Evolutionary conservation across 305 asterid species (phyloP), one percentile per base, ranked within the genome.

Genomic region (Euphrasia arctica): DNA sequence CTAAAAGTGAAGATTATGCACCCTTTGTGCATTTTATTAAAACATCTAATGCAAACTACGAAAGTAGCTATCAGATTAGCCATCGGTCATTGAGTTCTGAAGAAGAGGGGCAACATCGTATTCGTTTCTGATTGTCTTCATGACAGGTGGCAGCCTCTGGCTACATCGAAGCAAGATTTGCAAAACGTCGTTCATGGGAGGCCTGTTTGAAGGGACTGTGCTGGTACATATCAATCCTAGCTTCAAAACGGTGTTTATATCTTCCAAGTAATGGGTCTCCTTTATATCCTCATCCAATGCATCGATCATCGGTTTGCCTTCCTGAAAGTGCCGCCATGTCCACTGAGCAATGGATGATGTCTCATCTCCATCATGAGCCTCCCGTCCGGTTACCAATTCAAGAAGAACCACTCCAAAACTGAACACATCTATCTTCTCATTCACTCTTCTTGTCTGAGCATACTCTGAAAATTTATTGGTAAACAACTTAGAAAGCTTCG

Each of bases 381-480:
- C 94, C 66, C 72, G 79, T 69, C 98, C 94, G 0, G 96, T 90
- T 39, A 83, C 79, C 64, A 92, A 65, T 64, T 92, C 98, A 45
- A 92, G 79, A 48, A 92, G 94, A 67, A 92, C 61, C 66, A 85
- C 98, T 5, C 98, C 98, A 36, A 87, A 92, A 57, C 97, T 83
- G 65, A 80, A 92, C 64, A 92, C 97, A 32, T 92, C 98, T 15
- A 90, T 77, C 89, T 90, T 92, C 86, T 90, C 96, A 5, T 74
- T 78, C 73, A 82, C 97, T 77, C 85, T 79, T 27, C 81, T 80
- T n/a, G 92, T 88, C 13, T 77, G 87, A 8, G 89, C 88, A 43
- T 90, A 92, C 76, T 92, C 98, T 92, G 90, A 22, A 22, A 48
- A 36, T 32, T 64, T 39, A 49, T 0, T 3, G 14, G 51, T 11